Conservation (phyloP, 441 rosid species). For the Corymbia calophylla region DNA sequence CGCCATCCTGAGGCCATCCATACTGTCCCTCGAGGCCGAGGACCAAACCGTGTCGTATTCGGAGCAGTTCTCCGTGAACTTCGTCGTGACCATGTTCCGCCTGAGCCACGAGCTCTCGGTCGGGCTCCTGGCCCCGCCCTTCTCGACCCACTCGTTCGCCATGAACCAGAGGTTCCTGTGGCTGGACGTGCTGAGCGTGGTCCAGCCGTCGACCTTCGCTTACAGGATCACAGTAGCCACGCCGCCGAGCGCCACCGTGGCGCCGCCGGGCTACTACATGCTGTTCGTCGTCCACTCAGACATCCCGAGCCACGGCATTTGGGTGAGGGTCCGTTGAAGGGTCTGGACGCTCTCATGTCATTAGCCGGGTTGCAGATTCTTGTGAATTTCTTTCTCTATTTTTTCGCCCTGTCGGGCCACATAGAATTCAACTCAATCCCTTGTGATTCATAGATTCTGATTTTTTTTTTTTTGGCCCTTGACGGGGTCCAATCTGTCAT, state of each 20-base stretch:
- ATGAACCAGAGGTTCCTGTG: slow-evolving; percentile 78
- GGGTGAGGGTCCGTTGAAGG: slow-evolving; percentile 39
- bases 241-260: slow-evolving; percentile 42
- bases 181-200: slow-evolving; percentile 27
- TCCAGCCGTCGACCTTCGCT: slow-evolving; percentile 19
- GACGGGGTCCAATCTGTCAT: neutral
- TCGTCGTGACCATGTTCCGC: slow-evolving; percentile 18
- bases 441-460: neutral
- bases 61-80: slow-evolving; percentile 31
- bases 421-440: neutral
- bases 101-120: slow-evolving; percentile 19
- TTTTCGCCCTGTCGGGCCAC: neutral
- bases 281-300: slow-evolving; percentile 58
- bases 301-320: slow-evolving; percentile 58
- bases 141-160: slow-evolving; percentile 63
- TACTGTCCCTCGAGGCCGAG: slow-evolving; percentile 35
- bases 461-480: neutral
- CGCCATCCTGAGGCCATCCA: slow-evolving; percentile 38
- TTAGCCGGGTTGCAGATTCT: neutral
- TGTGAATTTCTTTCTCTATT: neutral
- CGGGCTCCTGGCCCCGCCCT: slow-evolving; percentile 54
- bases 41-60: slow-evolving; percentile 27
- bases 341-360: neutral
- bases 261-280: slow-evolving; percentile 82
- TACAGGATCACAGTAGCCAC: slow-evolving; percentile 39